A percentile compares a stretch with the other conserved stretches of the same genome.
Evolutionary conservation across 495 filamentous ascomycete species (phyloP).

Genomic region (Hypoxylon cercidicola): DNA sequence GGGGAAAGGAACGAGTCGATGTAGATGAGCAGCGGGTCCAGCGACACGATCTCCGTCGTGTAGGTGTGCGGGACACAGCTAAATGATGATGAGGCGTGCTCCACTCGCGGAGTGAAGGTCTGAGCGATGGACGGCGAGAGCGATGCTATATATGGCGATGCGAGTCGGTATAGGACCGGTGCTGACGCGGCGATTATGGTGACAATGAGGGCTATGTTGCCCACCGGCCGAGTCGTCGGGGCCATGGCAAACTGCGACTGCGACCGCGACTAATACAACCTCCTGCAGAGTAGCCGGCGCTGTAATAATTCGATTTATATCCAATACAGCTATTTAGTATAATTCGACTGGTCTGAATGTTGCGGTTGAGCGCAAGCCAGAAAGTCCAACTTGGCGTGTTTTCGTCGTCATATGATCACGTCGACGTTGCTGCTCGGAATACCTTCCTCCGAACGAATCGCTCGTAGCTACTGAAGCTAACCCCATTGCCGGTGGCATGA

Average conservation of each 20-base stretch:
- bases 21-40: slow-evolving; percentile 60
- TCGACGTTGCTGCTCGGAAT: slow-evolving; percentile 23
- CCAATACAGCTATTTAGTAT: neutral
- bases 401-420: slow-evolving; percentile 17
- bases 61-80: slow-evolving; percentile 51
- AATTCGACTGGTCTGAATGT: neutral
- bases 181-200: slow-evolving; percentile 9
- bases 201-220: slow-evolving; percentile 7
- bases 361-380: neutral
- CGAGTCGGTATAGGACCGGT: slow-evolving; percentile 19
- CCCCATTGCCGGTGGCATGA: slow-evolving; percentile 28
- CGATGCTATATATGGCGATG: slow-evolving; percentile 10
- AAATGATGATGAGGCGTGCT: slow-evolving; percentile 6
- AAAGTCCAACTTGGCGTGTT: slow-evolving; percentile 1
- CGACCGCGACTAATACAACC: neutral
- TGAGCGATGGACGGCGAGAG: slow-evolving; percentile 10
- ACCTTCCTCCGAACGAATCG: slow-evolving; percentile 32
- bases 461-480: slow-evolving; percentile 18
- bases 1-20: slow-evolving; percentile 55
- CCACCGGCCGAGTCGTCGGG: slow-evolving; percentile 7
- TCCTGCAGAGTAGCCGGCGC: slow-evolving; percentile 7
- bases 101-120: neutral
- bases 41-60: slow-evolving; percentile 55
- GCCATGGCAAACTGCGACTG: slow-evolving; percentile 13
- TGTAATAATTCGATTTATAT: slow-evolving; percentile 1